phyloP scores from a whole-genome alignment of 352 stramenopile genomes.

The Pseudoperonospora humuli region DNA sequence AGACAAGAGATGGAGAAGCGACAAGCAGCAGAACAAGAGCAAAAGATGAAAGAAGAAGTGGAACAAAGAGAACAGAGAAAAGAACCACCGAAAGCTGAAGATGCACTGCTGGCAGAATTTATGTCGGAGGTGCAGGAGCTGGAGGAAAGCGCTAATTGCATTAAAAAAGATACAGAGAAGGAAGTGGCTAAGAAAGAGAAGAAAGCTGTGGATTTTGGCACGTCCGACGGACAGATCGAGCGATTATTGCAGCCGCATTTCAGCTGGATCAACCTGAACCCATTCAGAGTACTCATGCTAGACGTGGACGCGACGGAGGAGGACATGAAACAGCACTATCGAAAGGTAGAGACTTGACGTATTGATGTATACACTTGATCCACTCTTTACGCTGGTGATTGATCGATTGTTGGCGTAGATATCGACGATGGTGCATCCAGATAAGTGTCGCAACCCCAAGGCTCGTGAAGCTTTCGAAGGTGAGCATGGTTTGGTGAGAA shows the following conservation, averaged over 20 bases:
- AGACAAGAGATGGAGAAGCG: slow-evolving; percentile 31
- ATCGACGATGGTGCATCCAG: slow-evolving; percentile 82
- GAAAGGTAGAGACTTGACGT: slow-evolving; percentile 41
- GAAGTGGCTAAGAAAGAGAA: slow-evolving; percentile 35
- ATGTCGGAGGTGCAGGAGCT: slow-evolving; percentile 83
- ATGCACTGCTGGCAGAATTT: slow-evolving; percentile 65
- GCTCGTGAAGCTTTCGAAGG: slow-evolving; percentile 85
- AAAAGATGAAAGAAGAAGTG: slow-evolving; percentile 3
- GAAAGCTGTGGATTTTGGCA: slow-evolving; percentile 59
- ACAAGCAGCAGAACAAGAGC: slow-evolving; percentile 11
- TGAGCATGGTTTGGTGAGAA: slow-evolving; percentile 12
- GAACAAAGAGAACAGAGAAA: slow-evolving; percentile 15
- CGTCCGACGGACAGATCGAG: slow-evolving; percentile 49
- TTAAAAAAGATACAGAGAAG: slow-evolving; percentile 53
- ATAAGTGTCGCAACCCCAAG: slow-evolving; percentile 65
- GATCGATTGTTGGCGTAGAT: slow-evolving; percentile 31
- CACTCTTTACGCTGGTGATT: not conserved
- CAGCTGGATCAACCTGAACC: slow-evolving; percentile 87
- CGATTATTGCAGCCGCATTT: slow-evolving; percentile 64
- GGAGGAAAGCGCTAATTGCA: slow-evolving; percentile 63
- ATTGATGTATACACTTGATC: not conserved
- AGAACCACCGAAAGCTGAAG: slow-evolving; percentile 34
- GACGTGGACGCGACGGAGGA: slow-evolving; percentile 79
- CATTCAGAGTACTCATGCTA: slow-evolving; percentile 84
- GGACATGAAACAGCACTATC: slow-evolving; percentile 88